Conservation (phyloP, 352 stramenopile species). For the Globisporangium heterothallicum region DNA sequence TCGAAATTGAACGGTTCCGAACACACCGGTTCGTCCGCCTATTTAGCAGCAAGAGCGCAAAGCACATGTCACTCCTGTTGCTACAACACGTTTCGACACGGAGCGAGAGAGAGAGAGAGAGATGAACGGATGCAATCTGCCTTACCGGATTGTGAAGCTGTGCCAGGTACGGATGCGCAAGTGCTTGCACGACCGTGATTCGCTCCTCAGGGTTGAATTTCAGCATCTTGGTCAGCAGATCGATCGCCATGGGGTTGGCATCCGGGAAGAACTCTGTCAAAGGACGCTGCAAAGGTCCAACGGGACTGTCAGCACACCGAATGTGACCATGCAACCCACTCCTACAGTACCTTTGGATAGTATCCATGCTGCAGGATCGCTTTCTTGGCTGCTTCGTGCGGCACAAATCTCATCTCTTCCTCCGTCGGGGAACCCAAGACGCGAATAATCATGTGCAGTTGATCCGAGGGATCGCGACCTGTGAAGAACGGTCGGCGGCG, state of each 20-base stretch:
- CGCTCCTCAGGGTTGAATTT: slow-evolving; percentile 92
- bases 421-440: slow-evolving; percentile 93
- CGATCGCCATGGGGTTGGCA: slow-evolving; percentile 71
- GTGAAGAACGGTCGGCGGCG: slow-evolving; percentile 91
- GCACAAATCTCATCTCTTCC: slow-evolving; percentile 96
- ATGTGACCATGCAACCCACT: not conserved
- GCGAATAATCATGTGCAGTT: slow-evolving; percentile 83
- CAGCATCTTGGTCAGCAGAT: slow-evolving; percentile 89
- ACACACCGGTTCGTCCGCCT: slow-evolving; percentile 86
- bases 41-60: slow-evolving; percentile 7
- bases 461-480: slow-evolving; percentile 71
- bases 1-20: slow-evolving; percentile 79
- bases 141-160: slow-evolving; percentile 89
- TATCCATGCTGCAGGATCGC: slow-evolving; percentile 80
- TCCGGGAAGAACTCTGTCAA: slow-evolving; percentile 84
- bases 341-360: slow-evolving; percentile 80
- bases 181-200: slow-evolving; percentile 89
- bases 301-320: not conserved
- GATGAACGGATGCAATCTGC: not conserved
- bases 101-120: no score
- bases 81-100: no score
- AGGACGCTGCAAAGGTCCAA: slow-evolving; percentile 29
- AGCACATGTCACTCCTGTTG: no score
- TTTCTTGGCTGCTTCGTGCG: slow-evolving; percentile 86
- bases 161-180: slow-evolving; percentile 86